Evolutionary conservation across 2,329 filamentous ascomycete species (phyloP), one percentile per base, ranked within the genome.

Genomic region (Diaporthe australafricana): DNA sequence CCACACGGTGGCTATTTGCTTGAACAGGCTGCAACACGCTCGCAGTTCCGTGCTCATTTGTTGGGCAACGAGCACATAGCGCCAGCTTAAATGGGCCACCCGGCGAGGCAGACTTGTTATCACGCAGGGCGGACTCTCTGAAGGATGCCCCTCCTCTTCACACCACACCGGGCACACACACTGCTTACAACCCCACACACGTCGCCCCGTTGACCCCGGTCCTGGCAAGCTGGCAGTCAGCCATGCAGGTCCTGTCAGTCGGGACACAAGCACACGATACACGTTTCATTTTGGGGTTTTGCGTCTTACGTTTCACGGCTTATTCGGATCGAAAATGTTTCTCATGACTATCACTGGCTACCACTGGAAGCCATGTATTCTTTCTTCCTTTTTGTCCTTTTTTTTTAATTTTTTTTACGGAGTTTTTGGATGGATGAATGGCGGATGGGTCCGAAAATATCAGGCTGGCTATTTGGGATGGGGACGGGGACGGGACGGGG

Each of bases 201-300:
- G 42, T 63, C 57, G 22, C 42, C 42, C 42, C 32, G 11, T 25
- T 48, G 57, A 14, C 55, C 42, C 42, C 30, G 27, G 60, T 35
- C 20, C 27, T 22, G 60, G 20, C 42, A 17, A n/a, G 27, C 42
- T 48, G 42, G 57, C 57, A 63, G 57, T 48, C 57, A 63, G 40
- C 40, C 57, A 63, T 48, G 60, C 42, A 63, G 42, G 27, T 50
- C 60, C 60, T 63, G 42, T 48, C 60, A 9, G 60, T 48, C 60
- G 20, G 42, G 42, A 35, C 42, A 48, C 42, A n/a, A 30, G 60
- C 42, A 35, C 42, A 63, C 16, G 27, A 35, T 25, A n/a, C 60
- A 17, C 35, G 60, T 38, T 50, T 35, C 60, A 35, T 35, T 50
- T 48, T 48, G 4, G 32, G 30, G n/a, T 14, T 9, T 57, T 40